Evolutionary conservation across 1,139 yeast genomes (phyloP), one percentile per base, ranked within the genome.

Genomic region (Candida sanyaensis): DNA sequence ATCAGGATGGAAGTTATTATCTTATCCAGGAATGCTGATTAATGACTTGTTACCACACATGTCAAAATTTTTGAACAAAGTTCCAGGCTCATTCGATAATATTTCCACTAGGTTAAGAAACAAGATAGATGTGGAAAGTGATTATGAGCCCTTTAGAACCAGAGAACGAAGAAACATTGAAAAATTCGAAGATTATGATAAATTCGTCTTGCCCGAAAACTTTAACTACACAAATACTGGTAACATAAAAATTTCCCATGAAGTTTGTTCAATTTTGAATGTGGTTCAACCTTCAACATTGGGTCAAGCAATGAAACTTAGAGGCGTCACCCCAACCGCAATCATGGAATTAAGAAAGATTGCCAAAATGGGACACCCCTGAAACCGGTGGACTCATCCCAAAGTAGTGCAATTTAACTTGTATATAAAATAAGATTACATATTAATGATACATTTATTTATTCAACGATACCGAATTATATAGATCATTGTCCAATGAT

Each of bases 261-360:
- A 93, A 61, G 95, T 85, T 23, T 81, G 89, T 47, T 74, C 75
- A 32, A 68, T 88, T 23, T 73, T 93, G 49, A 88, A 90, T 58
- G 77, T 79, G 5, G 81, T 90, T 11, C 87, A 89, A 53, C 99
- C 99, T 0, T 81, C 81, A 48, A 93, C 97, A 0, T 81, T 93
- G 43, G 98, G 98, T 0, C 98, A 93, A 63, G 98, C 98, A 0
- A 78, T 96, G 60, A 77, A 98, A 56, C 87, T 92, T 13, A 96
- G 93, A 60, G 98, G 99, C 0, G 85, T 93, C 1, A 93, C 98
- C 0, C 97, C 98, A 0, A 89, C 91, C 1, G 86, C 92, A 0
- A 71, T 86, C 3, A 86, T 86, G 57, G 91, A 86, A 56, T 72
- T 87, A 37, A 86, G 81, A 54, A 74, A 72, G 50, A 60, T 76